Percentiles rank a stretch among this genome's conserved stretches.
These are phyloP conservation scores for Phlebopus sp. DNA, from an alignment of 1,284 basidiomycete genomes.

Conservation along the genomic window DNA sequence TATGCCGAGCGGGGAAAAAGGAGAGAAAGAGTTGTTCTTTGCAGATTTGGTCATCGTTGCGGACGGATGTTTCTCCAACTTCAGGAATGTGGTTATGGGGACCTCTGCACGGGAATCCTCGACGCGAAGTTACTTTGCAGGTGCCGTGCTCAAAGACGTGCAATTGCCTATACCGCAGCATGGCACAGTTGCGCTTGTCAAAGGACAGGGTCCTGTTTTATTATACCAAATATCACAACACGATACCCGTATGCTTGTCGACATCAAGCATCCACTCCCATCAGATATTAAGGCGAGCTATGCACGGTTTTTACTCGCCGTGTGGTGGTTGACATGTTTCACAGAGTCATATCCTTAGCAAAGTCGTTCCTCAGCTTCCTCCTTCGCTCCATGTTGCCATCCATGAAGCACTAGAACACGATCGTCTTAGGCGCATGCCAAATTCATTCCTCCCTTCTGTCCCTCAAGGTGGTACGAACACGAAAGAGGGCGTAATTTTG, in stretches of 20 bases:
- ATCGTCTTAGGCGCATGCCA: conserved; percentile 89
- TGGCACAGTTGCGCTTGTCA: conserved; percentile 72
- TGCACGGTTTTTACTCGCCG: background rate
- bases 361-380: conserved; percentile 82
- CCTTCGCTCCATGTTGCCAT: conserved; percentile 62
- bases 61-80: conserved; percentile 94
- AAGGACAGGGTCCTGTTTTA: conserved; percentile 65
- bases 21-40: conserved; percentile 51
- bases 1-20: conserved; percentile 29
- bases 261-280: conserved; percentile 86
- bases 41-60: conserved; percentile 87
- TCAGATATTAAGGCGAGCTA: conserved; percentile 69
- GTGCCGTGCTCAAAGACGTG: conserved; percentile 63
- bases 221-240: conserved; percentile 77
- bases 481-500: conserved; percentile 78
- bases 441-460: conserved; percentile 91
- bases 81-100: conserved; percentile 53
- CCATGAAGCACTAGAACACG: conserved; percentile 59
- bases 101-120: conserved; percentile 39
- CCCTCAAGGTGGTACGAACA: conserved; percentile 63
- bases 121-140: conserved; percentile 70
- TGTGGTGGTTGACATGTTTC: conserved; percentile 1
- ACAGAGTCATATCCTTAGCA: conserved; percentile 66
- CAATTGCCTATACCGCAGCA: conserved; percentile 69
- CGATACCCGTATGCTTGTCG: conserved; percentile 91